phyloP scores from a whole-genome alignment of 2,329 filamentous ascomycete genomes.

The Claviceps arundinis region DNA sequence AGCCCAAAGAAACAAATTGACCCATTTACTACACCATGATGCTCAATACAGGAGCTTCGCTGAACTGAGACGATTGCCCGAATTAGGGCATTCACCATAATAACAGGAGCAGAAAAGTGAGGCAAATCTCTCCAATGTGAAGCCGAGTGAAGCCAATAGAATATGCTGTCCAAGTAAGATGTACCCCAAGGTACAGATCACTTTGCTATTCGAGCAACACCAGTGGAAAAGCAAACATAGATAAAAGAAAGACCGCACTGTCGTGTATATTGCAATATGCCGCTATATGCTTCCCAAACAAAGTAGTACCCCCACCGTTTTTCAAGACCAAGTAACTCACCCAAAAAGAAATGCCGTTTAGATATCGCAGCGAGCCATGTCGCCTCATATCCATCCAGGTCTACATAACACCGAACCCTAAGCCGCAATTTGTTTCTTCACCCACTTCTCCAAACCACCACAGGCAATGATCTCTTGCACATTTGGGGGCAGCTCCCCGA shows the following conservation, averaged over 20 bases:
- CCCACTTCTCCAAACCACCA: slow-evolving; percentile 73
- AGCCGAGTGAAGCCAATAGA: no score
- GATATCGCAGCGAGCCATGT: not conserved
- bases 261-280: not conserved
- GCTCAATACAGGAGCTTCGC: no score
- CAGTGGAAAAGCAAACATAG: not conserved
- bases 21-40: no score
- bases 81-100: no score
- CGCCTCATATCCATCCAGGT: not conserved
- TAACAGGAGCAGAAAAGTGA: no score
- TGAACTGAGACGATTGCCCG: no score
- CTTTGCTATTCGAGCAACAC: not conserved
- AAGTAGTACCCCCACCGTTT: not conserved
- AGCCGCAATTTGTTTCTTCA: slow-evolving; percentile 50
- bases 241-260: not conserved
- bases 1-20: not conserved
- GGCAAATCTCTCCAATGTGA: no score
- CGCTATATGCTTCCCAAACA: not conserved
- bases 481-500: slow-evolving; percentile 71
- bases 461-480: slow-evolving; percentile 74
- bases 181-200: no score
- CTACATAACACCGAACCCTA: not conserved
- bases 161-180: not conserved
- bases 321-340: not conserved
- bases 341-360: not conserved